Conservation (phyloP, 768 basidiomycete genomes). For the Kwoniella sp. region DNA sequence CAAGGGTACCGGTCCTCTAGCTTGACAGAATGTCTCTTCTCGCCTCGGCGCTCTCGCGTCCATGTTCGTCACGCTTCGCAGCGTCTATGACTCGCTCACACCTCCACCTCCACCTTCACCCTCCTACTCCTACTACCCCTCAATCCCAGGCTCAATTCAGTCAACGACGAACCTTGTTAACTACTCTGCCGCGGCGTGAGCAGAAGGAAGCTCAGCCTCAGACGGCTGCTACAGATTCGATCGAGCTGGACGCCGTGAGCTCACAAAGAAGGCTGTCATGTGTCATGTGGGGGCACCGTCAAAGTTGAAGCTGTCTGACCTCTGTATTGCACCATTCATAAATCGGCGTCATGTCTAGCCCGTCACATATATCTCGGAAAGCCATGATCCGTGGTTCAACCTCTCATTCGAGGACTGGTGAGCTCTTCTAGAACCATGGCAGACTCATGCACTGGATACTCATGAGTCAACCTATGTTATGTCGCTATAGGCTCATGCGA, state of each 20-base stretch:
- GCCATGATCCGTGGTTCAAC: constrained; percentile 84
- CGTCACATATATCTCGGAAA: constrained; percentile 65
- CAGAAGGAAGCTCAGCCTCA: constrained; percentile 38
- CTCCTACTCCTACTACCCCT: too few species aligned
- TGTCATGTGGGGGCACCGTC: too few species aligned
- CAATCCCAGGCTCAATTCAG: too few species aligned
- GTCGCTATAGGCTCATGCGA: constrained; percentile 69
- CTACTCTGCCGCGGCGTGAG: constrained; percentile 14
- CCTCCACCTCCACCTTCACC: background rate
- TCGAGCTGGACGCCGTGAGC: constrained; percentile 43
- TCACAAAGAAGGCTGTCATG: too few species aligned
- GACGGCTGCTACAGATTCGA: constrained; percentile 39
- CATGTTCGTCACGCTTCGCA: constrained; percentile 36
- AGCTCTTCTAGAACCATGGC: constrained; percentile 37
- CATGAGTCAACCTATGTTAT: background rate
- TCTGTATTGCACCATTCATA: too few species aligned
- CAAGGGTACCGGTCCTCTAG: too few species aligned
- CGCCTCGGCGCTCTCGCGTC: constrained; percentile 15
- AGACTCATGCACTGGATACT: constrained; percentile 9
- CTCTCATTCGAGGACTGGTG: constrained; percentile 89
- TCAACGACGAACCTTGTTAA: constrained; percentile 5
- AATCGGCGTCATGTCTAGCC: too few species aligned
- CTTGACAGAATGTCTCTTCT: background rate
- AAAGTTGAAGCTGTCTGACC: too few species aligned
- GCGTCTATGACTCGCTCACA: constrained; percentile 17